Conservation (phyloP, 805 yeast species). For the Teunomyces aglyptinius region DNA sequence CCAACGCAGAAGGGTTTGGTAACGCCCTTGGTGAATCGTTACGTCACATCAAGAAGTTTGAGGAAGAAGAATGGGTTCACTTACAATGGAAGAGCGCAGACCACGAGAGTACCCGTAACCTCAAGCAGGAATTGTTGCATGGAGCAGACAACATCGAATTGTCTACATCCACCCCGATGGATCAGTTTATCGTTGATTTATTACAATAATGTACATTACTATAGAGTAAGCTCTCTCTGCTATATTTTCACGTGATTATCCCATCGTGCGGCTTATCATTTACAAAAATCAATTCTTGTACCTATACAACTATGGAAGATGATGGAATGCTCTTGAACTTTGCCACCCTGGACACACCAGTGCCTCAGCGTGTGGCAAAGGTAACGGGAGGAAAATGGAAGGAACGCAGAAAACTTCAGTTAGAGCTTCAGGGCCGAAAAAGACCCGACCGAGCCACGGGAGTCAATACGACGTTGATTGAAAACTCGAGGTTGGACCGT, state of each 20-base stretch:
- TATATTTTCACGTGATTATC: conserved; percentile 2
- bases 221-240: too few relatives aligned
- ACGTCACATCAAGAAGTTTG: conserved; percentile 36
- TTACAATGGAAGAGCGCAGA: conserved; percentile 27
- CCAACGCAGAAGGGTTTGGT: conserved; percentile 24
- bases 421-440: conserved; percentile 47
- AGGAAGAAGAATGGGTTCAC: conserved; percentile 40
- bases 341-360: conserved; percentile 25
- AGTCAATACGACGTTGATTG: conserved; percentile 29
- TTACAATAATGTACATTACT: not conserved
- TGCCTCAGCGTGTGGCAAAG: conserved; percentile 35
- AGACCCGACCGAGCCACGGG: conserved; percentile 23
- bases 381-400: conserved; percentile 79
- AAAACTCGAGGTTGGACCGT: conserved; percentile 9
- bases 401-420: conserved; percentile 66
- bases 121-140: conserved; percentile 15
- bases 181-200: conserved; percentile 22
- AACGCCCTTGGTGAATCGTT: conserved; percentile 39
- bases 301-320: conserved; percentile 35
- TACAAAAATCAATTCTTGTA: not conserved
- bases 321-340: conserved; percentile 79
- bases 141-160: conserved; percentile 18
- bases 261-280: conserved; percentile 1
- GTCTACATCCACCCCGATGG: conserved; percentile 21
- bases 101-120: conserved; percentile 15